Base-by-base conservation (phyloP, 2,329 filamentous ascomycete species). In the Amphichorda felina region DNA sequence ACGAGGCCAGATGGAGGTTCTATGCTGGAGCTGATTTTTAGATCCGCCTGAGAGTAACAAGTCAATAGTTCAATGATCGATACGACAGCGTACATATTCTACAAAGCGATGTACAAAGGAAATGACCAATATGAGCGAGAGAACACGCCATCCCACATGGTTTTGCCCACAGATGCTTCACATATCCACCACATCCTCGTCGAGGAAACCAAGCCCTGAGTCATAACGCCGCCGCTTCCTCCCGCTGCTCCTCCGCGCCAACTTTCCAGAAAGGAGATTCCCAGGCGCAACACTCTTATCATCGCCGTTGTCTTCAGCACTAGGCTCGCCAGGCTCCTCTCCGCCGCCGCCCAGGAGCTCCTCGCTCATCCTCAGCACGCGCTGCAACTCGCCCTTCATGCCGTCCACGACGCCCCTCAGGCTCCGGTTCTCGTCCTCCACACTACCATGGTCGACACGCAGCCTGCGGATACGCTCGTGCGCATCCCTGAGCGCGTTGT, bases 201-300 rank as follows among this genome's bases (percentile, higher is more conserved):
- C 68, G 48, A 74, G 42, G 17, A 76, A 55, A 0, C 69, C 70
- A 34, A 76, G 45, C 0, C 71, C 72, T 36, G 68, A 73, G 48
- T 76, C 72, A 42, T 66, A 62, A 38, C 62, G 58, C 39, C 68
- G 61, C 39, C 57, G 42, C 14, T 38, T 57, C 54, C 63, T 70
- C 43, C 41, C 58, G 18, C 49, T 56, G 18, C 47, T 47, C 16
- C 50, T 50, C 32, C 52, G 52, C 3, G 46, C 49, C 14, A 36
- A n/a, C 18, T 18, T 31, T 4, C 27, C 35, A 3, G 35, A 36
- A 27, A 36, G 18, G 17, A 36, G 18, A 5, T 19, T 24, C 10
- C 14, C 19, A n/a, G 25, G 15, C 9, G 13, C 28, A 13, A 5
- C 35, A 14, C 13, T 27, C 15, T n/a, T 18, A 33, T 34, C 9